Base-by-base conservation (phyloP, 768 basidiomycete genomes). In the Naganishia vaughanmartiniae region DNA sequence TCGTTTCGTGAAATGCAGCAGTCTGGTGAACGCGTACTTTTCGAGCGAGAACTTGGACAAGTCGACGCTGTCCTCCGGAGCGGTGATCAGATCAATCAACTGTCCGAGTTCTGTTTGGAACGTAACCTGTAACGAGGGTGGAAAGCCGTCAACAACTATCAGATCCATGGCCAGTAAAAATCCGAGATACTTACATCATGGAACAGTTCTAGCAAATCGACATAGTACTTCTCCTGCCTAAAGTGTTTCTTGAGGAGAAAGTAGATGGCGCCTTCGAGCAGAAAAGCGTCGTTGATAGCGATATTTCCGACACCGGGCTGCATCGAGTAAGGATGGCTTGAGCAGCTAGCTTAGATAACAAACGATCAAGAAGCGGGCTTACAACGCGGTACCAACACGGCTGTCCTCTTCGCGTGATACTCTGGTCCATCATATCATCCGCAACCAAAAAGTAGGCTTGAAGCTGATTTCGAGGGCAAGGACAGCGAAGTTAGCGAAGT, bases 381-480 rank as follows among this genome's bases (percentile, higher is more conserved):
- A 83, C 84, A 48, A 87, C 80, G 57, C 84, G 86, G 84, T 95
- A 97, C 91, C 92, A 99, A 83, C 95, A 99, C 1, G 93, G 90
- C 81, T 96, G 94, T 4, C 90, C 89, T 12, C 95, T 89, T 30
- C 95, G 89, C 14, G 95, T 97, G 75, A 98, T 89, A 56, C 90
- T 92, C 24, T 86, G 81, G 79, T 99, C 95, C 96, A 99, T 99
- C 77, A 98, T 93, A 81, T 98, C 95, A 82, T 99, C 92, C 4
- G 92, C 87, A 68, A 96, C 92, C 68, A 98, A 87, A 89, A 98
- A 97, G 83, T 89, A 96, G 0, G 93, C 93, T 89, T 98, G 95
- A 10, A 99, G 87, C 92, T 95, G 76, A 9, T 28, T 28, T 45
- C 42, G 24, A 33, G 42, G 7, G 33, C 6, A 24, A 66, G 3